Conservation (phyloP, 2,329 filamentous ascomycete species). For the Colletotrichum agaves region DNA sequence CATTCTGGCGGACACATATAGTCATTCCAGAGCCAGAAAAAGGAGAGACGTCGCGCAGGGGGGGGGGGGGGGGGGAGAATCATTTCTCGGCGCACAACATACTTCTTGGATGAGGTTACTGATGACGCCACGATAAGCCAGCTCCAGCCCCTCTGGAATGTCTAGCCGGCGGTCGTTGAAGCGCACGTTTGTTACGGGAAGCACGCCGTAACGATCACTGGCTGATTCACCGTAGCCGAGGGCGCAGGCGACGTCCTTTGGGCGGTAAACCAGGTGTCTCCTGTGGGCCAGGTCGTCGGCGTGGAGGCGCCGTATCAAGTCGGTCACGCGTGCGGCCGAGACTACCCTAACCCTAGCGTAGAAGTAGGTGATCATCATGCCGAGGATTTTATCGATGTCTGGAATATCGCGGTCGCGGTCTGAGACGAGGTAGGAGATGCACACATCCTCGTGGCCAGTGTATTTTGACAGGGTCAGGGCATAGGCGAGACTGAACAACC, state of each 20-base stretch:
- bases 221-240: background rate
- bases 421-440: constrained; percentile 8
- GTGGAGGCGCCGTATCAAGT: background rate
- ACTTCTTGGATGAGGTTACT: background rate
- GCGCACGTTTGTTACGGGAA: background rate
- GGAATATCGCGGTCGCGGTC: background rate
- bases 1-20: fast-evolving
- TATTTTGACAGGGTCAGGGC: constrained; percentile 8
- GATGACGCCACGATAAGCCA: background rate
- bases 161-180: constrained; percentile 5
- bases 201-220: background rate
- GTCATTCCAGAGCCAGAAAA: background rate
- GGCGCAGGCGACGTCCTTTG: background rate
- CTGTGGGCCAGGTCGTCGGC: background rate
- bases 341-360: background rate
- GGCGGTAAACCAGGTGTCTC: constrained; percentile 2
- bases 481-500: background rate
- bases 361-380: constrained; percentile 1
- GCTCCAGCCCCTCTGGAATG: background rate
- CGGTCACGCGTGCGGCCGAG: background rate
- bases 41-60: background rate
- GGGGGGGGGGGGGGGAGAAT: background rate
- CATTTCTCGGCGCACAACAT: background rate
- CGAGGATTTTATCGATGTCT: background rate
- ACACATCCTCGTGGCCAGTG: constrained; percentile 5